Percentiles rank a stretch among this genome's conserved stretches.
phyloP scores from a whole-genome alignment of 78 protist species.

The Dictyostelium intermedium region DNA sequence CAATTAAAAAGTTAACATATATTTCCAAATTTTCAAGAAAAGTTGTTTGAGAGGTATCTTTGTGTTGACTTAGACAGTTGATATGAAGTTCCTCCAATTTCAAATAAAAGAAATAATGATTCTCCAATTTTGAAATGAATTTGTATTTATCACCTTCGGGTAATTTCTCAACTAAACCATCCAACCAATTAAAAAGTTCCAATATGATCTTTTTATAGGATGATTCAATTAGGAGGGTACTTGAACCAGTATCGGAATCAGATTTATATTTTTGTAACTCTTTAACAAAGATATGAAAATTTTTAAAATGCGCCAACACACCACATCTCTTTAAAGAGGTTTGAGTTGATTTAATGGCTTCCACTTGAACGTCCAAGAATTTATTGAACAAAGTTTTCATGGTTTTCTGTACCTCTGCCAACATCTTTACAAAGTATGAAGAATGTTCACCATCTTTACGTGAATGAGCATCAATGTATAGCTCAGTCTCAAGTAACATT shows the following conservation, averaged over 20 bases:
- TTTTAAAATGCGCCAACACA: constrained; percentile 49
- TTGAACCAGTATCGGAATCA: background rate
- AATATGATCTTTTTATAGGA: constrained; percentile 40
- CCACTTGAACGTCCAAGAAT: constrained; percentile 58
- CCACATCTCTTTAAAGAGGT: constrained; percentile 61
- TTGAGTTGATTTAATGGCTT: constrained; percentile 61
- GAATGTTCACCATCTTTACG: background rate
- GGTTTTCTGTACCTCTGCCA: constrained; percentile 66
- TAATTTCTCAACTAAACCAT: constrained; percentile 47
- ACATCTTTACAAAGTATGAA: constrained; percentile 15
- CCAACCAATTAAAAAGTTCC: constrained; percentile 27
- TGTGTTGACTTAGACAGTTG: background rate
- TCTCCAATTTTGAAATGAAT: constrained; percentile 63
- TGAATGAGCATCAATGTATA: constrained; percentile 15
- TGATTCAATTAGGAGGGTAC: background rate
- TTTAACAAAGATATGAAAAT: constrained; percentile 27
- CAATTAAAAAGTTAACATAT: constrained; percentile 27
- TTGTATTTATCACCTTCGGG: constrained; percentile 33
- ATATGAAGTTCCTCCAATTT: constrained; percentile 28
- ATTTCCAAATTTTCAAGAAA: background rate
- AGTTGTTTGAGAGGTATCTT: background rate
- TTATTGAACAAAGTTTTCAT: constrained; percentile 70
- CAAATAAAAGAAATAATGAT: constrained; percentile 43
- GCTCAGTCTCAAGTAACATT: constrained; percentile 42
- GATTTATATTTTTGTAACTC: constrained; percentile 36